phyloP scores from a whole-genome alignment of 2,329 filamentous ascomycete species.

The Paracoccidioides lutzii region DNA sequence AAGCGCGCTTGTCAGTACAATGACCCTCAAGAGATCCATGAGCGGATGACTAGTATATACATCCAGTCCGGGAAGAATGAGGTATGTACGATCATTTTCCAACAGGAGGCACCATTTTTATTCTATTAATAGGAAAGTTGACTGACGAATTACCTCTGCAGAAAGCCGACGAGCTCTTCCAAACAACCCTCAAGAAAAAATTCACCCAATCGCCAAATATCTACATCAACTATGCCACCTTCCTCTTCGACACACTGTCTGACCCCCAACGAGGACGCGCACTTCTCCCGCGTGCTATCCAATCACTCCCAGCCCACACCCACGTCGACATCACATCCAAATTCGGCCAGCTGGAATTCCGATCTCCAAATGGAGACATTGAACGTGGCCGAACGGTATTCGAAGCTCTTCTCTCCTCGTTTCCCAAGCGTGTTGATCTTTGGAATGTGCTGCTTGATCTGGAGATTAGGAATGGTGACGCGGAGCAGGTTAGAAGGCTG shows the following conservation, averaged over 20 bases:
- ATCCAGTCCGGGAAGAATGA: slow-evolving; percentile 78
- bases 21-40: slow-evolving; percentile 77
- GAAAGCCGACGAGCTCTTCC: slow-evolving; percentile 83
- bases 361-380: slow-evolving; percentile 63
- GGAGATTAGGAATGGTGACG: slow-evolving; percentile 52
- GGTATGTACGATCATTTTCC: slow-evolving; percentile 40
- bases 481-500: slow-evolving; percentile 56
- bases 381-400: slow-evolving; percentile 93
- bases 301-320: slow-evolving; percentile 59
- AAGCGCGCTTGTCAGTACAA: slow-evolving; percentile 89
- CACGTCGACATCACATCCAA: slow-evolving; percentile 68
- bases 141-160: slow-evolving; percentile 30
- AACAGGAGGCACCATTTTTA: not conserved
- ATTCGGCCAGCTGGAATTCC: slow-evolving; percentile 87
- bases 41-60: slow-evolving; percentile 84
- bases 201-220: slow-evolving; percentile 66
- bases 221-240: slow-evolving; percentile 91
- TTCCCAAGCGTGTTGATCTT: slow-evolving; percentile 78
- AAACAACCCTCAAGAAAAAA: slow-evolving; percentile 79
- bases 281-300: slow-evolving; percentile 69
- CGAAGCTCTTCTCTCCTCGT: slow-evolving; percentile 70
- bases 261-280: slow-evolving; percentile 62
- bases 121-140: not conserved
- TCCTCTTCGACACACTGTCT: slow-evolving; percentile 63
- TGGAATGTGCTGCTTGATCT: slow-evolving; percentile 89